Evolutionary conservation across 148 eudicot species (phyloP), one percentile per base, ranked within the genome.

Genomic region (Polygonum aviculare): DNA sequence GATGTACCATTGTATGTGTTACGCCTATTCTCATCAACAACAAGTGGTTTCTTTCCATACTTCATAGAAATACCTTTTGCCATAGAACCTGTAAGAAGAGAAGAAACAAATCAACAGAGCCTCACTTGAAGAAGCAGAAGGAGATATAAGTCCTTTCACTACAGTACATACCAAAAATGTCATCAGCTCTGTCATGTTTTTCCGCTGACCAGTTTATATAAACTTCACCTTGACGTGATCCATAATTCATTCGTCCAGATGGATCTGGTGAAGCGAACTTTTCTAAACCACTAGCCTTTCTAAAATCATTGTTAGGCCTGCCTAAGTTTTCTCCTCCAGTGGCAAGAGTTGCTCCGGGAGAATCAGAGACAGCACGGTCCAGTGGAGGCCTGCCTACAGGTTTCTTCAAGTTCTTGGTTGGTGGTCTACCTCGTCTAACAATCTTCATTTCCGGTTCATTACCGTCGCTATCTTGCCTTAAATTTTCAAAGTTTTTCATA

Each of bases 361-460:
- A 73, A 70, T 86, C 92, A 21, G 91, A 81, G 78, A 65, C 86
- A 69, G 84, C 84, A 82, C 89, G 93, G 45, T 91, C 91, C 50
- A 80, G 67, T 2, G 97, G 85, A 79, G 92, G 80, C 70, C 81
- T 85, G 63, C 89, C 87, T 12, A 82, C 72, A 26, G 86, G 70
- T 85, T 88, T 89, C 73, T 92, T 88, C 80, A 82, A 73, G 72
- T 80, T 82, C 80, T 91, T 90, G 55, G 87, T 80, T 8, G 98
- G 97, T 38, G 98, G 97, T 82, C 98, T 84, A 77, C 98, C 97
- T 77, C 98, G 83, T 65, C 90, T 87, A 2, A 75, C 79, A 77
- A 94, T 77, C 85, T 87, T 94, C 1, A 92, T 89, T 82, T 89
- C 90, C 16, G 81, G 83, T 82, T 87, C 90, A 82, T 90, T 90